phyloP scores from a whole-genome alignment of 768 basidiomycete genomes.

The Chlorophyllum brunneum region DNA sequence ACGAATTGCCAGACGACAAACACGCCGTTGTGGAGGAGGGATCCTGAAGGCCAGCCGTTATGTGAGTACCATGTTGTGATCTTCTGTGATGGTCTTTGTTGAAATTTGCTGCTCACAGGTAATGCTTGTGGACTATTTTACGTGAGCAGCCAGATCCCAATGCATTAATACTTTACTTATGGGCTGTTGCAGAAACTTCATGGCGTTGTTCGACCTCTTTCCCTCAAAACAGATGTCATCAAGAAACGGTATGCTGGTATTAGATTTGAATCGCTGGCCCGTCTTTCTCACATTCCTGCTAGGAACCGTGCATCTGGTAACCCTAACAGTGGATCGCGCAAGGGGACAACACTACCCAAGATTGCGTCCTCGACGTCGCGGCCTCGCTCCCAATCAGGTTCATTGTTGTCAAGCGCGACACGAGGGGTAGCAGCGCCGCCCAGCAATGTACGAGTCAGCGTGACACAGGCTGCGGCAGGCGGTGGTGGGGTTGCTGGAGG shows the following conservation, averaged over 20 bases:
- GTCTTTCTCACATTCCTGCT: constrained; percentile 11
- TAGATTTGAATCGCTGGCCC: not conserved
- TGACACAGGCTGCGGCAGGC: constrained; percentile 24
- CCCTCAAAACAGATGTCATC: constrained; percentile 95
- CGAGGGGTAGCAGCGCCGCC: constrained; percentile 35
- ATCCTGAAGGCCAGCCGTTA: constrained; percentile 89
- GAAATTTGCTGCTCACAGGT: constrained; percentile 36
- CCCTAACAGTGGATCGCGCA: constrained; percentile 61
- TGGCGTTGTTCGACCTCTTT: constrained; percentile 89
- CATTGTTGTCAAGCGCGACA: constrained; percentile 43
- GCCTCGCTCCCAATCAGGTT: constrained; percentile 70
- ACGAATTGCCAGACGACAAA: constrained; percentile 96
- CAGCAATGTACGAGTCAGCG: constrained; percentile 18
- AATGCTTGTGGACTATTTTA: constrained; percentile 94
- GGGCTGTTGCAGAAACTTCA: constrained; percentile 74
- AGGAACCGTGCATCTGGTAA: constrained; percentile 83
- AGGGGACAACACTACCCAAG: constrained; percentile 65
- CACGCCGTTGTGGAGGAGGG: constrained; percentile 89
- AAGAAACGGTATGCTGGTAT: constrained; percentile 74
- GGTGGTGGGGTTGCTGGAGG: constrained; percentile 24
- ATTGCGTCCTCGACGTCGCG: constrained; percentile 70
- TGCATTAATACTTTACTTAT: constrained; percentile 11
- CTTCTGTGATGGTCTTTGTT: constrained; percentile 16
- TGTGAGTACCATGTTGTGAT: constrained; percentile 46
- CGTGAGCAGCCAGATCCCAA: constrained; percentile 44